Conservation (phyloP, 306 rosid genomes). For the Vigna unguiculata region DNA sequence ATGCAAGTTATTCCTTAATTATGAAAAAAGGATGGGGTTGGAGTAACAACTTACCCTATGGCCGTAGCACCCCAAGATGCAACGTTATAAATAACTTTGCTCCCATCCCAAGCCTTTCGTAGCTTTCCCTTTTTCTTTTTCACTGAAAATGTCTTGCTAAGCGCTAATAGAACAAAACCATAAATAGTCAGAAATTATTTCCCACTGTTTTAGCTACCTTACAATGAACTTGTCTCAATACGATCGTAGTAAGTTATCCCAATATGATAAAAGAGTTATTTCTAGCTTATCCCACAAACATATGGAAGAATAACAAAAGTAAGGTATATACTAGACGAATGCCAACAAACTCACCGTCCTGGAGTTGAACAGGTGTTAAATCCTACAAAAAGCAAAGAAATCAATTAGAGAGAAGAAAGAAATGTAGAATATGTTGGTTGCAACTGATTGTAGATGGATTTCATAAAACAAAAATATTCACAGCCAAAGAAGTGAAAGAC, state of each 20-base stretch:
- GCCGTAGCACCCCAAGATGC: conserved; percentile 99
- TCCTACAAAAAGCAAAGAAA: conserved; percentile 70
- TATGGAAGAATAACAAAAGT: conserved; percentile 9
- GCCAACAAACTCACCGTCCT: conserved; percentile 68
- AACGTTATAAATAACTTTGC: conserved; percentile 87
- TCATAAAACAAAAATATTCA: conserved; percentile 14
- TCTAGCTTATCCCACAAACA: conserved; percentile 14
- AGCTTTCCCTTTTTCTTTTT: conserved; percentile 88
- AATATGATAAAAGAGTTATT: conserved; percentile 6
- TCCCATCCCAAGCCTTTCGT: conserved; percentile 92
- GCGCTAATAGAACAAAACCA: conserved; percentile 57
- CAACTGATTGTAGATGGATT: conserved; percentile 30
- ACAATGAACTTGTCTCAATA: conserved; percentile 18
- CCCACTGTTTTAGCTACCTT: conserved; percentile 1
- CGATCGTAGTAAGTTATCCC: conserved; percentile 9
- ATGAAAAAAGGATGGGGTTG: not conserved
- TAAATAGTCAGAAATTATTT: conserved; percentile 48
- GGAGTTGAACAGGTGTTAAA: conserved; percentile 83
- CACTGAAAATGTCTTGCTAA: conserved; percentile 82
- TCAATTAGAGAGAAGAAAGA: conserved; percentile 33
- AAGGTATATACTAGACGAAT: conserved; percentile 7
- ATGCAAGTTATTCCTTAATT: conserved; percentile 30
- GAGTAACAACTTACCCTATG: conserved; percentile 64
- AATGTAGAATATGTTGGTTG: conserved; percentile 18
- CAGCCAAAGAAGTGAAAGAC: conserved; percentile 5